Base-by-base conservation (phyloP, 169 alveolate species). In the Eimeria necatrix region DNA sequence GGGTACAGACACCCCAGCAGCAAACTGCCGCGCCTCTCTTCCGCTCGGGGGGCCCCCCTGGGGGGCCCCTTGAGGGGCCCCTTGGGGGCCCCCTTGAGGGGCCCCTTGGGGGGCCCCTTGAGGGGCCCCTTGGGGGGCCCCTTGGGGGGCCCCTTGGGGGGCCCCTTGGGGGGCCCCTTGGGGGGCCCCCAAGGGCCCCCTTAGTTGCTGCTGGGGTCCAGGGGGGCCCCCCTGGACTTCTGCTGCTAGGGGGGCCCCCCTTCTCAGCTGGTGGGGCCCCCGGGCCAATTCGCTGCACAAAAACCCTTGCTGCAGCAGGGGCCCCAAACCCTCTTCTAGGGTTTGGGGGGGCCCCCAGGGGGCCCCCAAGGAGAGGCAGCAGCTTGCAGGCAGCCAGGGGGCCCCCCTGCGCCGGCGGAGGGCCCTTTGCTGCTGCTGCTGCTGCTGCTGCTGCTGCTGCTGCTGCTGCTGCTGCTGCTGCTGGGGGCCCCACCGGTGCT, bases 241-340 rank as follows among this genome's bases (percentile, higher is more conserved):
- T n/a, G n/a, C n/a, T n/a, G n/a, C n/a, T n/a, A n/a, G n/a, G 64
- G 64, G 64, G 64, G 64, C 64, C 64, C 64, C 64, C 64, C 64
- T 14, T 14, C 64, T 8, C 64, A 56, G 64, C 14, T 14, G 8
- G 8, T 56, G 64, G 20, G 64, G 64, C 8, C 14, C 14, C 64
- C 64, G 64, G 20, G 20, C 8, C 8, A 56, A 14, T 8, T 8
- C 64, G 64, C 64, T 56, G 64, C 64, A 56, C 8, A 56, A 14
- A 56, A 56, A 9, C 20, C 64, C 64, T 14, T 56, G 20, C 14
- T 14, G 64, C 20, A 8, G 64, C 8, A 56, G 20, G 64, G 14
- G 20, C 64, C 20, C 64, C 14, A 8, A 8, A 8, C 64, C 64
- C 20, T 56, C 64, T 14, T 9, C 20, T 8, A 56, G 64, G 64